Percentiles rank a stretch among this genome's conserved stretches.
Evolutionary conservation across 306 rosid genomes (phyloP).

Genomic region (Vicia faba): DNA sequence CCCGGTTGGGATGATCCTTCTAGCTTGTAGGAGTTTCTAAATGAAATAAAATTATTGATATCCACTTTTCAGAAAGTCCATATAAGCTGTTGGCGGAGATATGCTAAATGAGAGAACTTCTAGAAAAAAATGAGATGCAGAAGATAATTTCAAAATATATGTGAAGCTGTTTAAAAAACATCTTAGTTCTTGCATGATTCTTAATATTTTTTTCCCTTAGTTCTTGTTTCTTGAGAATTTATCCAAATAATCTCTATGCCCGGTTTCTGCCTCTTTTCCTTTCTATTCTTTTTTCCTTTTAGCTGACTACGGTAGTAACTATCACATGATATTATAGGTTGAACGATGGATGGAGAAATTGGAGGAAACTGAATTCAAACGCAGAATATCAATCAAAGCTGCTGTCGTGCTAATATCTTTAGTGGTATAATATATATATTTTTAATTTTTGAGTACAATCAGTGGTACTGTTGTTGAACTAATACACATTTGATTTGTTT

Average conservation of each 20-base stretch:
- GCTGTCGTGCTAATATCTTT: constrained; percentile 56
- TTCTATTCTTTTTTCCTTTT: constrained; percentile 7
- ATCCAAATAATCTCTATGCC: constrained; percentile 11
- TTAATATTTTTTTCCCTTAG: background rate
- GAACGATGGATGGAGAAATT: constrained; percentile 97
- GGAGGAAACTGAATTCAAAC: constrained; percentile 81
- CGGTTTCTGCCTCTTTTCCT: background rate
- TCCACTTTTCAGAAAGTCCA: background rate
- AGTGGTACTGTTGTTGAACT: constrained; percentile 4
- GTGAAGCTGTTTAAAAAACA: background rate
- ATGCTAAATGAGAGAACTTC: background rate
- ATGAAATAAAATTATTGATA: background rate
- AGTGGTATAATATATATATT: constrained; percentile 50
- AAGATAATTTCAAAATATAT: background rate
- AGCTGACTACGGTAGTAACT: constrained; percentile 36
- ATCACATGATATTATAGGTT: constrained; percentile 51
- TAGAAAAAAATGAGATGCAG: background rate
- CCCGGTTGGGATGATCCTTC: background rate
- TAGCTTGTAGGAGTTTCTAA: constrained; percentile 5
- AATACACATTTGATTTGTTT: constrained; percentile 22
- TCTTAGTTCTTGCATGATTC: background rate
- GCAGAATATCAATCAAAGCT: constrained; percentile 75
- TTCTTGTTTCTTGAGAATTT: background rate
- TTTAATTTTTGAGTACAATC: too few species aligned
- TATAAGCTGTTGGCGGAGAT: background rate